Evolutionary conservation across 768 basidiomycete species (phyloP).

Genomic region (Cystobasidium onofrii): DNA sequence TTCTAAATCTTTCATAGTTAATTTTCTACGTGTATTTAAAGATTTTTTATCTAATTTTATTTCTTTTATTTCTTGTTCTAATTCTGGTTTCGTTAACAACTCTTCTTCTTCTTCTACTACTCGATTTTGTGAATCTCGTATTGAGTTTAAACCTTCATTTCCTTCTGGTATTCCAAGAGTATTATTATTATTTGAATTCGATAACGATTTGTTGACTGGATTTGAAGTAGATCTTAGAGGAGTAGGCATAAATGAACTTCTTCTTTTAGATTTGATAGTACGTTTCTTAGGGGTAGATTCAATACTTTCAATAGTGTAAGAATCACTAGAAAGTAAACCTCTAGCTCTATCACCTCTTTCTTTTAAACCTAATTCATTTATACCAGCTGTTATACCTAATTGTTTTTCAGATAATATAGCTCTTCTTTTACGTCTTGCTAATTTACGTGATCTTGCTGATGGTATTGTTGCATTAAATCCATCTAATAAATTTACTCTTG

Average conservation of each 20-base stretch:
- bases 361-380: slow-evolving; percentile 15
- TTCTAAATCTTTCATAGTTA: slow-evolving; percentile 74
- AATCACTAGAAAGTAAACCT: slow-evolving; percentile 3
- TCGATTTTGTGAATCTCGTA: too few species aligned
- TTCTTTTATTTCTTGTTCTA: slow-evolving; percentile 72
- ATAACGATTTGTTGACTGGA: neutral
- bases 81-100: slow-evolving; percentile 50
- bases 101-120: neutral
- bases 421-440: neutral
- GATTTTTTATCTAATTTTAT: slow-evolving; percentile 88
- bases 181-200: neutral
- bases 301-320: slow-evolving; percentile 16
- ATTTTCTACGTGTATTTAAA: slow-evolving; percentile 68
- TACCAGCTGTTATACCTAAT: slow-evolving; percentile 15
- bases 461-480: slow-evolving; percentile 29
- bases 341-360: slow-evolving; percentile 22
- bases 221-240: slow-evolving; percentile 8
- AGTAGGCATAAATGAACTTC: slow-evolving; percentile 5
- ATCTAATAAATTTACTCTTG: slow-evolving; percentile 1
- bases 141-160: too few species aligned
- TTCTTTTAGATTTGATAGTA: slow-evolving; percentile 8
- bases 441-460: slow-evolving; percentile 11
- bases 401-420: slow-evolving; percentile 10
- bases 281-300: slow-evolving; percentile 17
- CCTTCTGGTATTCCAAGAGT: neutral